These are phyloP conservation scores for Aspergillus neoniger DNA, from an alignment of 2,329 filamentous ascomycete species.

Conservation along the genomic window DNA sequence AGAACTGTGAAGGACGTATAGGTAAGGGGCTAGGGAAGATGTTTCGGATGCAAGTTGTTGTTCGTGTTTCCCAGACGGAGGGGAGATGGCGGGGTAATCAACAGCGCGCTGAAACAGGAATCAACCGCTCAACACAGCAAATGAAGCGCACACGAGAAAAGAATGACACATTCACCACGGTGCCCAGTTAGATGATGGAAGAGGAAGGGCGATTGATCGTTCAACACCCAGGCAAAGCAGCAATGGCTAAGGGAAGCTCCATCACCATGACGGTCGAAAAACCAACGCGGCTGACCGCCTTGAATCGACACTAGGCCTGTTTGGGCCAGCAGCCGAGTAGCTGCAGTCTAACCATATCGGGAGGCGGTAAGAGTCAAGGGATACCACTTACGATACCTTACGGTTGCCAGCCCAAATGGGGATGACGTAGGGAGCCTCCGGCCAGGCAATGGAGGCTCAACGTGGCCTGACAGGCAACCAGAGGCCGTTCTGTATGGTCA, in stretches of 20 bases:
- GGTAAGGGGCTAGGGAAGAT: background rate
- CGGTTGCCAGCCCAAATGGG: background rate
- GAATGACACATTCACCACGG: constrained; percentile 11
- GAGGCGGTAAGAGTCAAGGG: constrained; percentile 17
- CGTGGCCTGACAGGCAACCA: constrained; percentile 22
- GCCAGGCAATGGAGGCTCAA: background rate
- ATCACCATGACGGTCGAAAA: constrained; percentile 22
- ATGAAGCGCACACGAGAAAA: constrained; percentile 1
- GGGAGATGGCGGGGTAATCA: constrained; percentile 11
- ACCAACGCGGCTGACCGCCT: constrained; percentile 12
- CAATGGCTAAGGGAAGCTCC: background rate
- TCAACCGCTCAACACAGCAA: constrained; percentile 1
- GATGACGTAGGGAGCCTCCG: constrained; percentile 13
- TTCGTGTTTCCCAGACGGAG: background rate
- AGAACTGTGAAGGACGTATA: constrained; percentile 4
- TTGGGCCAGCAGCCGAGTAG: constrained; percentile 14
- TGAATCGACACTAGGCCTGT: constrained; percentile 15
- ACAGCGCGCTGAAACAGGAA: background rate
- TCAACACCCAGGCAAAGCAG: background rate
- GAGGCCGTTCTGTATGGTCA: constrained; percentile 31
- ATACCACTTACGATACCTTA: background rate
- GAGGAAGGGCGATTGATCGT: background rate
- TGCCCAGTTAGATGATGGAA: background rate
- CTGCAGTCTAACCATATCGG: background rate
- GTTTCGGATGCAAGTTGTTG: constrained; percentile 3